Evolutionary conservation across 2,329 filamentous ascomycete species (phyloP), one percentile per base, ranked within the genome.

Genomic region (Dothideomycetes sp.): DNA sequence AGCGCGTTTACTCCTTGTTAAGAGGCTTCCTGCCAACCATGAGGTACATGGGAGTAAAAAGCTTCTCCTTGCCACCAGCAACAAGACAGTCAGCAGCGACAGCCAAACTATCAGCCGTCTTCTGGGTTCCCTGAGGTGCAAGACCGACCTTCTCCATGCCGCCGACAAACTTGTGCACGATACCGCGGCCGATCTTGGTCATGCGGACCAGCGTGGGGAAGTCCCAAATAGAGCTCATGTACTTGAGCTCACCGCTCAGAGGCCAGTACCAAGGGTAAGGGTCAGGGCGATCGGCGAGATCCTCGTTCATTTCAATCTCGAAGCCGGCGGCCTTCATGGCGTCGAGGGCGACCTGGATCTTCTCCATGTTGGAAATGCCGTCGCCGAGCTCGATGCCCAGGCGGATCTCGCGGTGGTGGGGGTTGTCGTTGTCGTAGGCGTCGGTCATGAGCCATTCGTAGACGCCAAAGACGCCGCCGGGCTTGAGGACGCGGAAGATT

Each of bases 401-500:
- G 48, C 91, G 84, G 57, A 96, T 91, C 59, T 84, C 77, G 50
- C 87, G 83, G 69, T 96, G 91, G 54, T 79, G 72, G 1, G 84
- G 63, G 71, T 95, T 87, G 45, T 82, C 72, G 59, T 94, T 89
- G 67, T 96, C 83, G 65, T 95, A 98, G 17, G 80, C 69, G 47
- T 95, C 88, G 5, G 88, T 96, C 91, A 98, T 96, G 57, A 96
- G 72, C 91, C 91, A 96, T 65, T 98, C 91, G 66, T 96, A 98
- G 38, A 96, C 89, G 58, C 89, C 91, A 54, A 96, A 98, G 37
- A 86, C 72, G 61, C 91, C 89, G 45, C 91, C 91, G 15, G 91
- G 91, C 74, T 96, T 98, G 47, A 98, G 73, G 16, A 95, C 88
- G 35, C 85, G 84, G 75, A 81, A 88, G 56, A 96, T 96, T 63